Base-by-base conservation (phyloP, 768 basidiomycete genomes). In the Artomyces pyxidatus region DNA sequence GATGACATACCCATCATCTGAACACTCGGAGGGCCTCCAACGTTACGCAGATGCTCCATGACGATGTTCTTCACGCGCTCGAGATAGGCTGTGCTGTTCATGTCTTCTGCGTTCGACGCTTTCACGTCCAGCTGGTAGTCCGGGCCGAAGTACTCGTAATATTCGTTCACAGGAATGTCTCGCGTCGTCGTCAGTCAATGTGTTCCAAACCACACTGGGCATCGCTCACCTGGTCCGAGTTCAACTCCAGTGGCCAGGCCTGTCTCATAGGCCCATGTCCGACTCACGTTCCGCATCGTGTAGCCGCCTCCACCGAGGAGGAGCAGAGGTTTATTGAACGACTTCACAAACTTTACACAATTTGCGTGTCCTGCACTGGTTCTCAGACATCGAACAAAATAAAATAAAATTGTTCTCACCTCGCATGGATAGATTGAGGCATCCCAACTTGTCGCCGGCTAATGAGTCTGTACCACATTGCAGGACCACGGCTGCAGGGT, bases 141-240 rank as follows among this genome's bases (percentile, higher is more conserved):
- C 3, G 96, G 96, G 0, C 96, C 96, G 65, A 97, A 98, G 66
- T 98, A 98, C 62, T 98, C 95, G 61, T 94, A 98, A 68, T 98
- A 99, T 68, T 99, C 96, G 61, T 98, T 99, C 55, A 94, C 85
- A 2, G 96, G 96, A 47, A 99, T 95, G 62, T 90, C 95, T 94
- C n/a, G 59, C n/a, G 50, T 48, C 29, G 28, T 38, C 27, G n/a
- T n/a, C 43, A 29, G 29, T 19, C 22, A 32, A 21, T 7, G n/a
- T n/a, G 28, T 38, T 37, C 21, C 16, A 3, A 1, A 21, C 39
- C 16, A 29, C 3, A 19, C 6, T 25, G 50, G 57, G 45, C 38
- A 55, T 16, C n/a, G 56, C 67, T 47, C 69, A 93, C 94, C 81
- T 58, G 81, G 75, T 17, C 82, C 85, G 12, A 99, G 77, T 65